These are phyloP conservation scores for Fusarium hainanense DNA, from an alignment of 2,329 filamentous ascomycete genomes.

Conservation along the genomic window DNA sequence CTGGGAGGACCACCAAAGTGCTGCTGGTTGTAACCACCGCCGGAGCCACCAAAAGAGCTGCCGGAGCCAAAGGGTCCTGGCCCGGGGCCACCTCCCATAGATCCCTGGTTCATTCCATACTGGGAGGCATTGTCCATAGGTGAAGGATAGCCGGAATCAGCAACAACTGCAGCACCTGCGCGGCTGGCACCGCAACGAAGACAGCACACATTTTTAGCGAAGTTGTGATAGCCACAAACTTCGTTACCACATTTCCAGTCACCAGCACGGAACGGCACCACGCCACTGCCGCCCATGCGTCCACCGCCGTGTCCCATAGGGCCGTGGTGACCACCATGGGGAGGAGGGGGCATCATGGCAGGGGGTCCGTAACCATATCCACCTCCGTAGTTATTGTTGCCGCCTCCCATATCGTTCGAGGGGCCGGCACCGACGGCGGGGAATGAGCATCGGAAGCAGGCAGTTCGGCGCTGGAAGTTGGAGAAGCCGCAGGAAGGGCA, in stretches of 20 bases:
- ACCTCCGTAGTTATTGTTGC: constrained; percentile 69
- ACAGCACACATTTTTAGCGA: constrained; percentile 99
- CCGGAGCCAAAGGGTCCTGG: constrained; percentile 80
- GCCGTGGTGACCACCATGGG: constrained; percentile 71
- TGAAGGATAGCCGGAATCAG: constrained; percentile 90
- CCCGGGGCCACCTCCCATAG: constrained; percentile 86
- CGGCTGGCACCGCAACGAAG: constrained; percentile 95
- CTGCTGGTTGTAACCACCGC: constrained; percentile 77
- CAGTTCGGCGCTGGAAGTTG: constrained; percentile 98
- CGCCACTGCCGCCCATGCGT: constrained; percentile 83
- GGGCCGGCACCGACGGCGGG: constrained; percentile 88
- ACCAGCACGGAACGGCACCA: constrained; percentile 96
- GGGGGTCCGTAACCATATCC: constrained; percentile 74
- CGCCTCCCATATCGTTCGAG: constrained; percentile 71
- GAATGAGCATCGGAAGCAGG: constrained; percentile 99
- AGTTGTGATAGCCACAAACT: constrained; percentile 98
- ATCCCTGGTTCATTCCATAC: constrained; percentile 86
- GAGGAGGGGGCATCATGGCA: constrained; percentile 83
- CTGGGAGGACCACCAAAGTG: constrained; percentile 89
- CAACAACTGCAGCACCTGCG: constrained; percentile 91
- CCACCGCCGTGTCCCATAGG: constrained; percentile 69
- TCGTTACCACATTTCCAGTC: constrained; percentile 99
- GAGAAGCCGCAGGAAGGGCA: constrained; percentile 99
- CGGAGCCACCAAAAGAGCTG: constrained; percentile 72
- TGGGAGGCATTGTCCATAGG: constrained; percentile 87